phyloP scores from a whole-genome alignment of 768 basidiomycete genomes.

The Leucocoprinus sp. region DNA sequence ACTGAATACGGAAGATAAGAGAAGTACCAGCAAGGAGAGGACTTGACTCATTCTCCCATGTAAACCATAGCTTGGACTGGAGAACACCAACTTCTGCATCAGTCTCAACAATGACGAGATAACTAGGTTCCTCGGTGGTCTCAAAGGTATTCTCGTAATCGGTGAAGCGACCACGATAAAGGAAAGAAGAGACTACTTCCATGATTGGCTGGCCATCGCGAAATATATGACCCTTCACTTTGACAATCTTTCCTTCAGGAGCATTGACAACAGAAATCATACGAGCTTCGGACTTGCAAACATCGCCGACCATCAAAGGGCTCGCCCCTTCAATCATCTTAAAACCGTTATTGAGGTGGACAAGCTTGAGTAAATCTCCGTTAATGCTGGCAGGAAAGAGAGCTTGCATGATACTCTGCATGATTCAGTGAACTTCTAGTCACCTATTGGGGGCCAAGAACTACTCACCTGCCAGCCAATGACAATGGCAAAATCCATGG shows the following conservation, averaged over 20 bases:
- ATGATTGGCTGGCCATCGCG: constrained; percentile 77
- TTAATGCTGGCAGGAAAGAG: constrained; percentile 92
- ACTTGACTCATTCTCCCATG: constrained; percentile 79
- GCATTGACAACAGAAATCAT: constrained; percentile 87
- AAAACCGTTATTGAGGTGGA: constrained; percentile 97
- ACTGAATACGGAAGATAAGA: constrained; percentile 85
- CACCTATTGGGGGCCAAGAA: not conserved
- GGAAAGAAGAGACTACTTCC: constrained; percentile 91
- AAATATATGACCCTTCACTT: constrained; percentile 77
- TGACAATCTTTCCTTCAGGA: constrained; percentile 89
- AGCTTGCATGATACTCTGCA: constrained; percentile 95
- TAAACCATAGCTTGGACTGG: constrained; percentile 96
- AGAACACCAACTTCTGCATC: constrained; percentile 86
- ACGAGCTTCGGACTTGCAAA: constrained; percentile 82
- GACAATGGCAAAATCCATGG: constrained; percentile 99
- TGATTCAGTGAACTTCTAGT: constrained; percentile 10
- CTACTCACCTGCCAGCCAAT: constrained; percentile 90
- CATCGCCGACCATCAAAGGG: constrained; percentile 76
- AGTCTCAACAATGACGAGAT: constrained; percentile 63
- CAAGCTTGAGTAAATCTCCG: constrained; percentile 91
- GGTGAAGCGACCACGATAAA: constrained; percentile 90
- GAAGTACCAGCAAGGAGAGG: constrained; percentile 74
- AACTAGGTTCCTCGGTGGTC: constrained; percentile 82
- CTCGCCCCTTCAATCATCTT: constrained; percentile 71
- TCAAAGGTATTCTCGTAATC: constrained; percentile 98